Conservation (phyloP, 2,329 filamentous ascomycete genomes). For the Cadophora sp. region DNA sequence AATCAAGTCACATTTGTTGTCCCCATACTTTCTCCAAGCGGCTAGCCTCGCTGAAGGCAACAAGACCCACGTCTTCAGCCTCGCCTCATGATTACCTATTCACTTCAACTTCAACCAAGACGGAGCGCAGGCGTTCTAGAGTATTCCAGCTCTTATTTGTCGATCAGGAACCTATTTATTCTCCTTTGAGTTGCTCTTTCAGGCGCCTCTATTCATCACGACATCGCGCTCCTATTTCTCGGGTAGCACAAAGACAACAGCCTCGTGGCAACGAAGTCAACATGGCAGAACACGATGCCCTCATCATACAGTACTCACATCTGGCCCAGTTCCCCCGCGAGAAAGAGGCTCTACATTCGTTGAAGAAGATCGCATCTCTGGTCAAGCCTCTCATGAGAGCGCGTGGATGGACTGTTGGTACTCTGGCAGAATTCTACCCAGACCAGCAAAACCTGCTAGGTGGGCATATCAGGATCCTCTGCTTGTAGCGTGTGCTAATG, state of each 20-base stretch:
- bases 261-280: conserved; percentile 13
- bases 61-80: conserved; percentile 24
- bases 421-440: conserved; percentile 87
- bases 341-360: conserved; percentile 61
- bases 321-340: conserved; percentile 55
- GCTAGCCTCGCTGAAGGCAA: conserved; percentile 20
- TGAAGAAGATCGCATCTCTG: conserved; percentile 83
- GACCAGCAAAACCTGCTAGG: conserved; percentile 76
- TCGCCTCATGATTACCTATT: conserved; percentile 28
- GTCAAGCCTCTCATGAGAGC: conserved; percentile 97
- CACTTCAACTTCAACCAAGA: conserved; percentile 1
- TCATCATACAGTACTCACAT: conserved; percentile 59
- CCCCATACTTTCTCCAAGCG: background rate
- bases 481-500: conserved; percentile 6
- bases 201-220: background rate
- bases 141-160: conserved; percentile 16
- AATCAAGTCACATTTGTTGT: no score
- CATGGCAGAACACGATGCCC: conserved; percentile 49
- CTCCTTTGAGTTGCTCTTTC: background rate
- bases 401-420: conserved; percentile 78
- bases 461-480: conserved; percentile 40
- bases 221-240: background rate
- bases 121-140: conserved; percentile 27
- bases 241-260: background rate
- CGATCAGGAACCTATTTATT: background rate